These are phyloP conservation scores for Macrophomina phaseolina DNA, from an alignment of 2,329 filamentous ascomycete genomes.

Conservation along the genomic window DNA sequence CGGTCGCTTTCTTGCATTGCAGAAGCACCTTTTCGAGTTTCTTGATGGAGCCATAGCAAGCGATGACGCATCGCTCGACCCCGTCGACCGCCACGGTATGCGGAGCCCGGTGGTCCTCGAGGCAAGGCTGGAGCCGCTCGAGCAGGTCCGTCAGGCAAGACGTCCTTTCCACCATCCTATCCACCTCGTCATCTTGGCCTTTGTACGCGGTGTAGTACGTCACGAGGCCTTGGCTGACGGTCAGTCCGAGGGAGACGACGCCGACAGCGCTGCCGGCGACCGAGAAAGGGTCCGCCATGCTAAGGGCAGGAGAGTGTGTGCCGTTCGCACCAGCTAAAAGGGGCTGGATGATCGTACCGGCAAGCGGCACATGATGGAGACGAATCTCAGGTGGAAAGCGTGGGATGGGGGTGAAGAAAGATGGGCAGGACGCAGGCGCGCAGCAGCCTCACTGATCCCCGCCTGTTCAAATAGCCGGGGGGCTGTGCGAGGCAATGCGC, in stretches of 20 bases:
- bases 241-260: conserved; percentile 30
- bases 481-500: background rate
- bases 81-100: background rate
- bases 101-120: background rate
- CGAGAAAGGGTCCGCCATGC: conserved; percentile 28
- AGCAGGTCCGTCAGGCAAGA: background rate
- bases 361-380: conserved; percentile 33
- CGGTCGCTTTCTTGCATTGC: background rate
- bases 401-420: background rate
- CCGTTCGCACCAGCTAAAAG: too few species aligned
- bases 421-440: background rate
- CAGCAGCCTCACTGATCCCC: background rate
- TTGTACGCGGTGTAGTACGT: conserved; percentile 26
- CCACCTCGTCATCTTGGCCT: conserved; percentile 1
- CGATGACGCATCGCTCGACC: background rate
- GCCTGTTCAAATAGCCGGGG: background rate
- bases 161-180: background rate
- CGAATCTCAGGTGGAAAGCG: conserved; percentile 34
- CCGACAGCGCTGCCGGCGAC: conserved; percentile 27
- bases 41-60: background rate
- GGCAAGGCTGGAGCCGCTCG: background rate
- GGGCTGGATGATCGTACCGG: too few species aligned
- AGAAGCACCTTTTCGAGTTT: background rate
- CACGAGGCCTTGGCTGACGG: conserved; percentile 30
- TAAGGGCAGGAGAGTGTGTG: background rate